Base-by-base conservation (phyloP, 1,139 yeast species). In the Kodamaea ohmeri region DNA sequence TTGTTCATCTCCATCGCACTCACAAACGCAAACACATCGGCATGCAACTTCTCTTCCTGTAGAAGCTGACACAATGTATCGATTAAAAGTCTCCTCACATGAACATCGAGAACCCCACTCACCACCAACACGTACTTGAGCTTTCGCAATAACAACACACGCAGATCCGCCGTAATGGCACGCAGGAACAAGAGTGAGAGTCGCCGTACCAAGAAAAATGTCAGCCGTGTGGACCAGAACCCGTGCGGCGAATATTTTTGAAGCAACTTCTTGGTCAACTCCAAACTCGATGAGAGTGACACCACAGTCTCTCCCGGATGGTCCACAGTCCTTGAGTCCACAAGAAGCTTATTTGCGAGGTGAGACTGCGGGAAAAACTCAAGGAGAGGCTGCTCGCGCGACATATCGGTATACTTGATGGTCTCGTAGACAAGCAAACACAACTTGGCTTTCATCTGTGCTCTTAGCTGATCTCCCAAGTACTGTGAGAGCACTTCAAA, bases 341-440 rank as follows among this genome's bases (percentile, higher is more conserved):
- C 39, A 27, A 48, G 34, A n/a, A 57, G 37, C 4, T 38, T 28
- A 11, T 8, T n/a, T 6, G 47, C 45, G 4, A 46, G 9, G 18
- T 35, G 35, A 24, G 34, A 35, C 14, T 32, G 27, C 11, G 34
- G 33, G 16, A 56, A 43, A 12, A 50, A 43, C 11, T 47, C 50
- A 3, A 42, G 37, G 21, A 60, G 34, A 0, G 36, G 40, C 6
- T 37, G 21, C 36, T 66, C 68, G 12, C 58, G 49, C 0, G 69
- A 54, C 2, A 71, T 50, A 45, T 79, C 80, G 13, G 73, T 60
- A 16, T 67, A 55, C 12, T 57, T 54, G 2, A 81, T 56, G 51
- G 45, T 54, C 29, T 49, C 51, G n/a, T 48, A 52, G 1, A 65
- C 45, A 4, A 67, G 54, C n/a, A 69, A 38, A 3, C 58, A 38